Evolutionary conservation across 495 filamentous ascomycete species (phyloP).

Genomic region (Talaromyces thailandensis): DNA sequence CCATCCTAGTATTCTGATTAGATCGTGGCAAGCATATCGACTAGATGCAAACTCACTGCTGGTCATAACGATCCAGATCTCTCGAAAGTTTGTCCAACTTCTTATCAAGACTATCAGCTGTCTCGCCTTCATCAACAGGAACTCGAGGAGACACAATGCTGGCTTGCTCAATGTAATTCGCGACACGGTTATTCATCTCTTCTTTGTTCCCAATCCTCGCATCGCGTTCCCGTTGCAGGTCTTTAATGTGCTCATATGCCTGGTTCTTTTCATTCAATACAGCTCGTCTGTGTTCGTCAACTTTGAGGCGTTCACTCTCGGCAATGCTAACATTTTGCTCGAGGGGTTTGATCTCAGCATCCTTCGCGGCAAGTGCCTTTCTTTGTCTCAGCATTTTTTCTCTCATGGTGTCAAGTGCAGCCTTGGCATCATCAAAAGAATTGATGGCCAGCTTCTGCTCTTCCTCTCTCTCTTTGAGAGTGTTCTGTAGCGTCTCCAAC

Average conservation of each 20-base stretch:
- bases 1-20: conserved; percentile 38
- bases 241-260: conserved; percentile 43
- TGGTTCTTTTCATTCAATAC: conserved; percentile 58
- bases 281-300: conserved; percentile 39
- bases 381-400: conserved; percentile 29
- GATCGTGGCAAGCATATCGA: neutral
- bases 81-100: conserved; percentile 51
- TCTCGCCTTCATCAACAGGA: conserved; percentile 60
- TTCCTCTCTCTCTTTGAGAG: conserved; percentile 42
- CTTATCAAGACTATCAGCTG: conserved; percentile 48
- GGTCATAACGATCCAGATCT: conserved; percentile 43
- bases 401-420: conserved; percentile 42
- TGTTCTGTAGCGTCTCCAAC: conserved; percentile 48
- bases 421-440: conserved; percentile 42
- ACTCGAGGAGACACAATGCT: conserved; percentile 49
- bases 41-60: conserved; percentile 29
- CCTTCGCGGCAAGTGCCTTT: conserved; percentile 28
- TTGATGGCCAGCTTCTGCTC: conserved; percentile 35
- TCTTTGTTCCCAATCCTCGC: conserved; percentile 37
- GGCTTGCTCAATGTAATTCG: conserved; percentile 51
- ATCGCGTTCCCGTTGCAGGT: conserved; percentile 36
- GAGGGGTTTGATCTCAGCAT: conserved; percentile 29
- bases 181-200: conserved; percentile 34
- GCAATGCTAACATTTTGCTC: conserved; percentile 44
- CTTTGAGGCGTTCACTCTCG: conserved; percentile 44